These are phyloP conservation scores for Bassia scoparia DNA, from an alignment of 148 eudicot species.

Conservation along the genomic window DNA sequence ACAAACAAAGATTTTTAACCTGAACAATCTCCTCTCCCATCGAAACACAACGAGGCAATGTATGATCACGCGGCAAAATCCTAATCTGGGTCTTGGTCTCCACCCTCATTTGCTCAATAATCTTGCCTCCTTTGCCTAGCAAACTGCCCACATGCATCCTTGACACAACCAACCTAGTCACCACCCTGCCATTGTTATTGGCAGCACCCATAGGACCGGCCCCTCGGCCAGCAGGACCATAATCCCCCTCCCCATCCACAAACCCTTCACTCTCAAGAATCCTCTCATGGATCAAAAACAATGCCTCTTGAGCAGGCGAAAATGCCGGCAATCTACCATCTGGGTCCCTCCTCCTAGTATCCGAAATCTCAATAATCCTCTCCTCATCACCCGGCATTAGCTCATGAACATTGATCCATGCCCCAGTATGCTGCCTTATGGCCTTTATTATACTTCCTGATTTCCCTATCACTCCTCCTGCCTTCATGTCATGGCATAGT, in stretches of 20 bases:
- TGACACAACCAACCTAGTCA: conserved; percentile 92
- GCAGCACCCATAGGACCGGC: conserved; percentile 17
- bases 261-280: conserved; percentile 69
- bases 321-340: conserved; percentile 84
- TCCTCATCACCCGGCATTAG: conserved; percentile 82
- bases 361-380: conserved; percentile 89
- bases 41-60: conserved; percentile 79
- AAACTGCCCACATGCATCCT: conserved; percentile 91
- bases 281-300: conserved; percentile 85
- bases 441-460: conserved; percentile 84
- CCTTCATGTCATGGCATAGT: conserved; percentile 77
- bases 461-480: conserved; percentile 86
- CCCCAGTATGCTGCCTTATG: conserved; percentile 92
- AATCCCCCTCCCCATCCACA: conserved; percentile 45
- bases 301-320: conserved; percentile 93
- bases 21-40: conserved; percentile 98
- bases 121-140: conserved; percentile 97
- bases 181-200: conserved; percentile 44
- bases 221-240: conserved; percentile 34
- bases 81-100: conserved; percentile 97
- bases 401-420: conserved; percentile 92
- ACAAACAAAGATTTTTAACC: conserved; percentile 43
- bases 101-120: conserved; percentile 94
- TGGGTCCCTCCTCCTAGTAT: conserved; percentile 81
- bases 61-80: conserved; percentile 86